These are phyloP conservation scores for Scheffersomyces ergatensis DNA, from an alignment of 805 yeast species.

Conservation along the genomic window DNA sequence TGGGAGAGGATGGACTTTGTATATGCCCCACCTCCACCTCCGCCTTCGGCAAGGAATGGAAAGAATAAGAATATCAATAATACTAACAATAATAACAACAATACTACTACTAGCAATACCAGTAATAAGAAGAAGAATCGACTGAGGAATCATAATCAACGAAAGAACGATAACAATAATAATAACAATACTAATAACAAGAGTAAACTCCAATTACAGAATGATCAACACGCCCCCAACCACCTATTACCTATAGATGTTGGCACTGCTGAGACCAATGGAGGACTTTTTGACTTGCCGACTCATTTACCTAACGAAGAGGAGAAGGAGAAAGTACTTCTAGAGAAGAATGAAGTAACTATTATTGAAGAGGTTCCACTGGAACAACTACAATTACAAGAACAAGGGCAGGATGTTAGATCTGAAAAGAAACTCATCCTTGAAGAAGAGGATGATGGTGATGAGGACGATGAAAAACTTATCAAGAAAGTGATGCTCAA, in stretches of 20 bases:
- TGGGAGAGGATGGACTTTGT: slow-evolving; percentile 1
- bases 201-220: background rate
- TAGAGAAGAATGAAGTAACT: too few species aligned
- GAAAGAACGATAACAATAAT: background rate
- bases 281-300: slow-evolving; percentile 28
- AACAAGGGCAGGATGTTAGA: background rate
- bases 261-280: background rate
- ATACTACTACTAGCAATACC: too few species aligned
- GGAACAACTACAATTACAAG: background rate
- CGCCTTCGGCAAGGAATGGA: background rate
- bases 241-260: background rate
- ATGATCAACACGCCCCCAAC: background rate
- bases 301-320: slow-evolving; percentile 33
- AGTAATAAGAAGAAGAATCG: too few species aligned
- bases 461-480: background rate
- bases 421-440: slow-evolving; percentile 2
- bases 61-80: background rate
- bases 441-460: slow-evolving; percentile 2
- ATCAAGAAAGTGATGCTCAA: too few species aligned
- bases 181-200: background rate
- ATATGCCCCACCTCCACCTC: background rate
- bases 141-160: background rate
- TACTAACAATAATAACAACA: too few species aligned
- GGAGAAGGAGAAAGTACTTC: background rate
- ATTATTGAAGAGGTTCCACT: background rate